Base-by-base conservation (phyloP, 768 basidiomycete genomes). In the Postia placenta region DNA sequence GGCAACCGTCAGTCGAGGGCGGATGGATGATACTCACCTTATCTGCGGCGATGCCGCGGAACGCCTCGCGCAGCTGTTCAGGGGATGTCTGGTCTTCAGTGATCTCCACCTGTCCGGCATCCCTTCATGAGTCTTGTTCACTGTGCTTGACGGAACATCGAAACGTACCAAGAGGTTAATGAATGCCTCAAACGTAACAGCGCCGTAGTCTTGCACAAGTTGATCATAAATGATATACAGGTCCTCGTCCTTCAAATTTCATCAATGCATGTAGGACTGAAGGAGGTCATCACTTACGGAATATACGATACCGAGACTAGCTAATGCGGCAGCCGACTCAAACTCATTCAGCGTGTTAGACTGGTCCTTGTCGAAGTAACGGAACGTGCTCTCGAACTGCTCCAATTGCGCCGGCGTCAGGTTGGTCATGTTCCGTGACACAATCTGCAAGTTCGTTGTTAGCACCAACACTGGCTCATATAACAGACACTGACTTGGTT, bases 371-470 rank as follows among this genome's bases (percentile, higher is more conserved):
- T 97, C 95, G 60, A 99, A 99, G 69, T 97, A 94, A 45, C 94
- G 81, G 82, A 99, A 98, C 1, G 93, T 95, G 63, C 85, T 82
- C 66, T 98, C 95, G 56, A 96, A 95, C 61, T 97, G 93, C 62
- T 98, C 95, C 20, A 98, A 74, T 62, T 93, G 92, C 12, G 92
- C 93, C 0, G 96, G 93, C 0, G 95, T 95, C 54, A 99, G 68
- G 63, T 97, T 96, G 22, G 92, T 88, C 80, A 91, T 85, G 58
- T 90, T 92, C 39, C 92, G 78, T 11, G 96, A 93, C 1, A 97
- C 88, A 58, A 96, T 90, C 92, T 98, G 56, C 27, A 42, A 43
- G 19, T 11, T 39, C 9, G 23, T 25, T 27, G 14, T n/a, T 25
- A 27, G 20, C 17, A 12, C n/a, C n/a, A 15, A 12, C 1, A 11